Percentiles rank a stretch among this genome's conserved stretches.
These are phyloP conservation scores for Phlebiopsis flavidoalba DNA, from an alignment of 768 basidiomycete species.

Conservation along the genomic window DNA sequence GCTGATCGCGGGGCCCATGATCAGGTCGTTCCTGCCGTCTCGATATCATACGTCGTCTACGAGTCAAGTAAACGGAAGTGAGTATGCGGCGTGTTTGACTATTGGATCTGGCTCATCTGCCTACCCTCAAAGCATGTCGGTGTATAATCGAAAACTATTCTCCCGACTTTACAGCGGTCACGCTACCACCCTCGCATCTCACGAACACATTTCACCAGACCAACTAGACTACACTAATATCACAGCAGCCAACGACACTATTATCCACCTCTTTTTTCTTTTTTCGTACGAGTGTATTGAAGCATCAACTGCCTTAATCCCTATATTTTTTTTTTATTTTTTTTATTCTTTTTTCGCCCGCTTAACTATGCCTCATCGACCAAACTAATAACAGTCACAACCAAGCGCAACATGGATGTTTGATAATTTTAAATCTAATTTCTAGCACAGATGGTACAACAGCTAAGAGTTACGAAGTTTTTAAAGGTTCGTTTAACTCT, in stretches of 20 bases:
- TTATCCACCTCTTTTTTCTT: too few relatives aligned
- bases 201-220: not conserved
- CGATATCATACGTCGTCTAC: conserved; percentile 95
- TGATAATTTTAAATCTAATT: too few relatives aligned
- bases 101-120: not conserved
- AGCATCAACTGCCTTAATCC: too few relatives aligned
- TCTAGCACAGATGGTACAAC: not conserved
- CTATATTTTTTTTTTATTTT: too few relatives aligned
- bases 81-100: conserved; percentile 16
- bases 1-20: not conserved
- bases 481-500: too few relatives aligned
- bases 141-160: conserved; percentile 3
- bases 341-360: not conserved
- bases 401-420: not conserved
- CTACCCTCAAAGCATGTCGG: conserved; percentile 8
- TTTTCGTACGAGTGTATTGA: too few relatives aligned
- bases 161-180: not conserved
- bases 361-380: not conserved
- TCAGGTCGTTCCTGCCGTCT: conserved; percentile 92
- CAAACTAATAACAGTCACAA: not conserved
- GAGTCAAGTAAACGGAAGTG: conserved; percentile 80
- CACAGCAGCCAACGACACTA: not conserved
- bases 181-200: not conserved
- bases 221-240: not conserved
- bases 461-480: not conserved